Evolutionary conservation across 106 monocot genomes (phyloP), one percentile per base, ranked within the genome.

Genomic region (Cymbidium sinense): DNA sequence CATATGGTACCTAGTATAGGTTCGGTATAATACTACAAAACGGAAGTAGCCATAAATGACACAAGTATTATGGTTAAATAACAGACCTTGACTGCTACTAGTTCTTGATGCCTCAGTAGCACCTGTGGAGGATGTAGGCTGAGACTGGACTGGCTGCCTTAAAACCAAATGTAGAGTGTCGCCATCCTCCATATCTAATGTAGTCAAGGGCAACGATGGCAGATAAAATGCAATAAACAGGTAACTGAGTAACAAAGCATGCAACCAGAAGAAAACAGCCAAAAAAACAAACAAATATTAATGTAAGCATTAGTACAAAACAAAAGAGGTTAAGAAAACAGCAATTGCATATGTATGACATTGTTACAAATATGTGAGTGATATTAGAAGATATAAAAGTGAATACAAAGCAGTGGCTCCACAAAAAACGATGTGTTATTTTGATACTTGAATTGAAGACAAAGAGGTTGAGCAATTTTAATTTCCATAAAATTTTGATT

Each of bases 151-250:
- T 29, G 89, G 85, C 64, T 93, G 96, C 54, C 90, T 87, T 78
- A 82, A 87, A 83, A 98, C 96, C 79, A 98, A 85, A 87, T 98
- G 96, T 65, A 98, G 77, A 43, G 94, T 94, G 81, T 92, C 86
- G 21, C 96, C 96, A 84, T 94, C 88, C 81, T 98, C 94, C 74
- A 93, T 70, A 73, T 98, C 94, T 98, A 78, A 73, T 6, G 80
- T 52, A 75, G 82, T 88, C 70, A 90, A 88, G 86, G 58, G 81
- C 18, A 37, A n/a, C 21, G 8, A 5, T 71, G 21, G 71, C 8
- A 37, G 36, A 35, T 37, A 17, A 71, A 37, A 71, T 1, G 7
- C 19, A 37, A 34, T 31, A 34, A 37, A 21, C 7, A 58, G 23
- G 21, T n/a, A 58, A 58, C 58, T 23, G 58, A 23, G 58, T n/a